A percentile compares a stretch with the other conserved stretches of the same genome.
Conservation (phyloP, 202 grass and related monocot species). For the Dendrocalamus latiflorus region DNA sequence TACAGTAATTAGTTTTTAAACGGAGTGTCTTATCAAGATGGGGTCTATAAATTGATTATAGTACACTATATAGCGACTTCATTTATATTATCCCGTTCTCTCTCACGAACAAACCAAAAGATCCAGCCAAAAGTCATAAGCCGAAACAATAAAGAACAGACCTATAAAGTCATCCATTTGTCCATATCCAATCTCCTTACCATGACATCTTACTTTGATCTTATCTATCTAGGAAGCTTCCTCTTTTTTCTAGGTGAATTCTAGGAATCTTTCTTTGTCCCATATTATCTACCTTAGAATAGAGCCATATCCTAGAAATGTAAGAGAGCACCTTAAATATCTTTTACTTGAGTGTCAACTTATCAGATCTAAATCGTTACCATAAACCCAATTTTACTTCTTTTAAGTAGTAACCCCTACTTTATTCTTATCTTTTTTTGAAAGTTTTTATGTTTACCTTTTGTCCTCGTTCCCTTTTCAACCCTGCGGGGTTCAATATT, state of each 20-base stretch:
- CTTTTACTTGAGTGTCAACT: neutral
- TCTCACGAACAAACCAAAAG: too few species aligned
- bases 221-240: neutral
- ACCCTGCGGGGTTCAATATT: neutral
- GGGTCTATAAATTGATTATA: too few species aligned
- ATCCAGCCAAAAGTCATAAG: too few species aligned
- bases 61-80: too few species aligned
- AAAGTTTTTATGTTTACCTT: neutral
- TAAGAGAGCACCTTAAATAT: neutral
- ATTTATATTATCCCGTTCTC: too few species aligned
- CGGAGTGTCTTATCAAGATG: too few species aligned
- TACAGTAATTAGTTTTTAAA: too few species aligned
- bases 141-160: too few species aligned
- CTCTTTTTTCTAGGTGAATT: neutral
- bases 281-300: neutral
- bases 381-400: neutral
- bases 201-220: neutral
- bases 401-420: neutral
- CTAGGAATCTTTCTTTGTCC: neutral
- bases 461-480: neutral
- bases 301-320: neutral
- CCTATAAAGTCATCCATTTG: neutral
- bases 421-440: neutral
- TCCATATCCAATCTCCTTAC: neutral
- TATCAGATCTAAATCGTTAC: neutral